Percentiles rank a stretch among this genome's conserved stretches.
These are phyloP conservation scores for Periconia macrospinosa DNA, from an alignment of 2,329 filamentous ascomycete species.

Conservation along the genomic window DNA sequence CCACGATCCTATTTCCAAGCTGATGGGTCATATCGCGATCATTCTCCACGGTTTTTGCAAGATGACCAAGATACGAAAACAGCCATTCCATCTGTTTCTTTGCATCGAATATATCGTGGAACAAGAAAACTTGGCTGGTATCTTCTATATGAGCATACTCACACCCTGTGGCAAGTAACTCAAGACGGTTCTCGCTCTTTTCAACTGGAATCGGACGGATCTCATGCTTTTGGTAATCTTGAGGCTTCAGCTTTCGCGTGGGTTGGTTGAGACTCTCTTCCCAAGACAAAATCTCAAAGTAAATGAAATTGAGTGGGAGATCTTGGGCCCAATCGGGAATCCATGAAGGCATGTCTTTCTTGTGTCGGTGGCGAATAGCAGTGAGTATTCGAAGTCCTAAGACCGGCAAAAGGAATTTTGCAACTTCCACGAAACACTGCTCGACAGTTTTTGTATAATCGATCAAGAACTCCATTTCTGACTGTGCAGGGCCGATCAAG, in stretches of 20 bases:
- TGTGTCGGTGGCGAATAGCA: conserved; percentile 9
- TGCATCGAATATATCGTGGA: background rate
- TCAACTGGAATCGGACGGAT: background rate
- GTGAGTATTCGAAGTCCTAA: conserved; percentile 1
- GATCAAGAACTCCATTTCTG: conserved; percentile 2
- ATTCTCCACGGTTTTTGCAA: background rate
- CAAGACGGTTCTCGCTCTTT: background rate
- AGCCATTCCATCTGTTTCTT: conserved; percentile 2
- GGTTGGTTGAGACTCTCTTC: too few species aligned
- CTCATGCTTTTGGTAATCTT: background rate
- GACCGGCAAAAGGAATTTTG: conserved; percentile 6
- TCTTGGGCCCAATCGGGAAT: conserved; percentile 12
- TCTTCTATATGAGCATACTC: conserved; percentile 4
- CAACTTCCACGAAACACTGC: conserved; percentile 1
- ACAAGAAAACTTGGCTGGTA: background rate
- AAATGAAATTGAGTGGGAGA: background rate
- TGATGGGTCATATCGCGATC: background rate
- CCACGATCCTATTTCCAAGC: too few species aligned
- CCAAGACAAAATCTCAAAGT: background rate
- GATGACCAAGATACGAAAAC: background rate
- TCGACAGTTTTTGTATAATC: background rate
- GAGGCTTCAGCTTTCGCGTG: too few species aligned
- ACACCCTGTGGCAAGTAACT: conserved; percentile 5
- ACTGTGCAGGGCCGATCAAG: conserved; percentile 1
- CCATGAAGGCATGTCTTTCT: conserved; percentile 9